Evolutionary conservation across 2,329 filamentous ascomycete species (phyloP), one percentile per base, ranked within the genome.

Genomic region (Xylariaceae sp.): DNA sequence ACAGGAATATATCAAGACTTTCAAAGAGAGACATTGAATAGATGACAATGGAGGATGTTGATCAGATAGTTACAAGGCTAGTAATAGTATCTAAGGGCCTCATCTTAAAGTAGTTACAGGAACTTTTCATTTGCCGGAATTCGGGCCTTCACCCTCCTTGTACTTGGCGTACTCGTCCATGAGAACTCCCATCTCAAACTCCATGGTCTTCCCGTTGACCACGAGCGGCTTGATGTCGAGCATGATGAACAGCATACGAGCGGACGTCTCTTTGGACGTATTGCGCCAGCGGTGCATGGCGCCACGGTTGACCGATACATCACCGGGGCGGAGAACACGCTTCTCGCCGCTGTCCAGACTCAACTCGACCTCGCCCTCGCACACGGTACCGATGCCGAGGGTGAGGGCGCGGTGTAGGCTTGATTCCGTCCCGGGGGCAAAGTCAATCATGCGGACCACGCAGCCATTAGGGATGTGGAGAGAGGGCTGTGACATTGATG

Each of bases 351-450:
- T 7, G 2, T 68, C 43, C 73, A 72, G 3, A 71, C 72, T 52
- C 65, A 77, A 67, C 59, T 76, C 74, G 27, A 78, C 59, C 58
- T 71, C 67, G 0, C 76, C 76, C 54, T 78, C 74, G 7, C 77
- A 61, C 2, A 78, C 72, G 35, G 76, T 68, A 0, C 74, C 76
- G 52, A 73, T 76, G 55, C 76, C 75, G 1, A 78, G 63, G 47
- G 68, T 72, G 50, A 73, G 66, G 0, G 76, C 76, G 2, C 75
- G 70, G 51, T 78, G 76, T 64, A 76, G 71, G 2, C 69, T 56
- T 3, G 67, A 68, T 19, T 60, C 61, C 9, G 65, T 65, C 2
- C 67, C 68, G 0, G 75, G 75, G 0, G 67, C 66, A 56, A 78
- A 74, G 59, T 78, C 75, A 26, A 77, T 73, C 42, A 74, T 50